phyloP scores from a whole-genome alignment of 2,329 filamentous ascomycete species.

The Drechslera avenae region DNA sequence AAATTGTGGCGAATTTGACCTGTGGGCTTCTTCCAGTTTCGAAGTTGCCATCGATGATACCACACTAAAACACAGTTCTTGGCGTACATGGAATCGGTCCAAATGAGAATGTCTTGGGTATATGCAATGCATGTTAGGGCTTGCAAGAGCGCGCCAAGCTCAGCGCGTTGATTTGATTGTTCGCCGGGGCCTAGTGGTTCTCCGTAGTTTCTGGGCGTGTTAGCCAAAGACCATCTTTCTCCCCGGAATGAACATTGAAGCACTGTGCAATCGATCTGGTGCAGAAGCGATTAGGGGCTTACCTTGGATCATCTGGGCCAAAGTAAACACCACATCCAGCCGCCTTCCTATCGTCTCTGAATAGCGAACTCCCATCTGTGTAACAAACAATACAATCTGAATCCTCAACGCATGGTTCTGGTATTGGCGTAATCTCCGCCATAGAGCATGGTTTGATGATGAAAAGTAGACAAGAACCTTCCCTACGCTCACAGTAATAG shows the following conservation, averaged over 20 bases:
- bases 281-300: slow-evolving; percentile 23
- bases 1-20: no score
- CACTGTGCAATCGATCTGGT: no score
- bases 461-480: no score
- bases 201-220: slow-evolving; percentile 64
- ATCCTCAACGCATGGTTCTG: no score
- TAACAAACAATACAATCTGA: no score
- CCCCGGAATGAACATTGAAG: no score
- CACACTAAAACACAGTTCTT: neutral
- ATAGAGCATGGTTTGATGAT: no score
- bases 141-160: slow-evolving; percentile 76
- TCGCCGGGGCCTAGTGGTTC: slow-evolving; percentile 68
- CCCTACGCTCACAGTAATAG: no score
- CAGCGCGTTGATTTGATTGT: slow-evolving; percentile 91
- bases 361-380: no score
- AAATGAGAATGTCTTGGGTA: neutral
- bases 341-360: slow-evolving; percentile 55
- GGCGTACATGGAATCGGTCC: neutral
- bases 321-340: slow-evolving; percentile 57
- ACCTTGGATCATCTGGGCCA: slow-evolving; percentile 58
- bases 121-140: neutral
- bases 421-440: no score
- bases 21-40: neutral
- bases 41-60: neutral
- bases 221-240: neutral